Evolutionary conservation across 2,329 filamentous ascomycete species (phyloP), one percentile per base, ranked within the genome.

Genomic region (Xylaria sp.): DNA sequence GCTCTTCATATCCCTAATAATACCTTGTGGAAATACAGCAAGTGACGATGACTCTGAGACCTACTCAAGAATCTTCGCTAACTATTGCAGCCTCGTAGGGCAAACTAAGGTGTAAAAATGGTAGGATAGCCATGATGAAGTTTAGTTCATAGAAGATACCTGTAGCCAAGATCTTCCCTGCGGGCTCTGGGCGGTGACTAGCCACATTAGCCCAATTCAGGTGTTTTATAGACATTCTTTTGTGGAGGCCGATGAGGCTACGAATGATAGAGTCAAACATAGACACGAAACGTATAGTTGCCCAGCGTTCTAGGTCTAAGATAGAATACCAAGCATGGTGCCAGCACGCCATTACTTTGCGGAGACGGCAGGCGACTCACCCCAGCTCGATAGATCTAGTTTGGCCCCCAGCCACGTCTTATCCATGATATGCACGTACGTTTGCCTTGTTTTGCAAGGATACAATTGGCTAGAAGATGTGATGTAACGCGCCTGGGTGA

Each of bases 21-120:
- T 60, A 37, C 18, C 55, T 28, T 15, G 37, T 23, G 44, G 31
- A 55, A 31, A 34, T 37, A n/a, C 1, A 34, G 2, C 50, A 44
- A 52, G 41, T 55, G 9, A 60, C 41, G 46, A 56, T 55, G 13
- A 23, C 20, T 12, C n/a, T 10, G 0, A 37, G 15, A 60, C n/a
- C 34, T 12, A 7, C 2, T 20, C 12, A 1, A 18, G 50, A 28
- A 6, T 8, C 15, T 28, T 46, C 7, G 18, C n/a, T 41, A 20
- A 25, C 7, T 7, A 8, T n/a, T 20, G 34, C 23, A 69, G 67
- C 67, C 64, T 67, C 57, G 67, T 34, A 51, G 55, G 66, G 67
- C 67, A 50, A 18, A 59, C 13, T 15, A 41, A 5, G 51, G 48
- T 37, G 55, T 34, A 13, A 23, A 23, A 64, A n/a, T 28, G 3